Conservation (phyloP, 768 basidiomycete genomes). For the Leccinum subtestaceum region DNA sequence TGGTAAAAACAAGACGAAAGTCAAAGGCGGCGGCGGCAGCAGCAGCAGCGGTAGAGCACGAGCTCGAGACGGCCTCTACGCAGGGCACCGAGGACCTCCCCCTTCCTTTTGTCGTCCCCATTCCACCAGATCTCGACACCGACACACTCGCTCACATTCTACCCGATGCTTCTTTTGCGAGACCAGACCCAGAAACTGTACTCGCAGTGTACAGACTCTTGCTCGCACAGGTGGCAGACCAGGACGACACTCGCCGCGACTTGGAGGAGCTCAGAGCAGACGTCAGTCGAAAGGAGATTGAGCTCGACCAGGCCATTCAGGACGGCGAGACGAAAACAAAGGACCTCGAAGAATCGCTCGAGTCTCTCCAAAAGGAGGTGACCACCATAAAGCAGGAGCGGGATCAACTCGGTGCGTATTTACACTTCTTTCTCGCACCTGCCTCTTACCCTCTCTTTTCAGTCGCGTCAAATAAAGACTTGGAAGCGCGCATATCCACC, state of each 20-base stretch:
- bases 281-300: conserved; percentile 69
- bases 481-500: conserved; percentile 55
- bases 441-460: conserved; percentile 13
- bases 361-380: conserved; percentile 55
- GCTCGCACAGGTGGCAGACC: conserved; percentile 51
- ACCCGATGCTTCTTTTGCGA: conserved; percentile 56
- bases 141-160: conserved; percentile 57
- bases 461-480: conserved; percentile 45
- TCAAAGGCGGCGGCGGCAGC: conserved; percentile 45
- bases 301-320: conserved; percentile 80
- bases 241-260: conserved; percentile 57
- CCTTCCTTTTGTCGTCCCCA: conserved; percentile 34
- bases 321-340: conserved; percentile 64
- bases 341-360: conserved; percentile 54
- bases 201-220: conserved; percentile 61
- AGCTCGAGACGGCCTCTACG: conserved; percentile 34
- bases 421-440: conserved; percentile 4
- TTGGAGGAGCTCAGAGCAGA: conserved; percentile 71
- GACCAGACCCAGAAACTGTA: conserved; percentile 58
- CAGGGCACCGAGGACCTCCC: conserved; percentile 37
- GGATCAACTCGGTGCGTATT: conserved; percentile 59
- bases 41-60: conserved; percentile 23
- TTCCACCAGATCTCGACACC: conserved; percentile 69
- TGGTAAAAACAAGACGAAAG: conserved; percentile 59
- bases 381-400: conserved; percentile 56